A percentile compares a stretch with the other conserved stretches of the same genome.
Conservation (phyloP, 1,284 basidiomycete genomes). For the Naganishia sp. region DNA sequence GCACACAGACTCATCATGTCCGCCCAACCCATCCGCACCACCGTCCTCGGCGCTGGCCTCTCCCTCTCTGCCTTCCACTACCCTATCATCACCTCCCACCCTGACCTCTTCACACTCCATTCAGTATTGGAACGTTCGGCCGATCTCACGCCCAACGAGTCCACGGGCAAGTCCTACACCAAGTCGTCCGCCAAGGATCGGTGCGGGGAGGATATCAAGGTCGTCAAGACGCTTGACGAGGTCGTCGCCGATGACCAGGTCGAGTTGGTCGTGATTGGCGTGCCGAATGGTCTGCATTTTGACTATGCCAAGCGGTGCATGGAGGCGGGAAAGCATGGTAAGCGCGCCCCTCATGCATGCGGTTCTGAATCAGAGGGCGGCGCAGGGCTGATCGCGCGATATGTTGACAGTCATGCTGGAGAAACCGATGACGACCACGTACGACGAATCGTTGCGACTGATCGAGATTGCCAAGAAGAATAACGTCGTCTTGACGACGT, state of each 20-base stretch:
- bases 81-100: constrained; percentile 74
- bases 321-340: constrained; percentile 75
- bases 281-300: constrained; percentile 79
- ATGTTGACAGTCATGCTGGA: constrained; percentile 63
- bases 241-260: constrained; percentile 52
- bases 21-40: constrained; percentile 23
- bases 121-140: constrained; percentile 59
- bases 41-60: constrained; percentile 62
- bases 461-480: constrained; percentile 66
- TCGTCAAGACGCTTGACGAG: constrained; percentile 50
- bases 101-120: constrained; percentile 69
- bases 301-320: constrained; percentile 53
- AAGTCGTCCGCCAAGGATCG: constrained; percentile 38
- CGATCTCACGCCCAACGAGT: constrained; percentile 17
- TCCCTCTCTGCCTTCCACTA: constrained; percentile 74
- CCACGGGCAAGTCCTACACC: constrained; percentile 26
- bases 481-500: constrained; percentile 66
- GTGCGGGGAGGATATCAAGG: constrained; percentile 45
- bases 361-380: too few relatives aligned
- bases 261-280: constrained; percentile 64
- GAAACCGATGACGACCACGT: constrained; percentile 75
- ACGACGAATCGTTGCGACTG: constrained; percentile 67
- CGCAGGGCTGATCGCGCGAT: too few relatives aligned
- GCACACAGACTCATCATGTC: not conserved
- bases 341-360: constrained; percentile 32